Evolutionary conservation across 2,329 filamentous ascomycete genomes (phyloP).

Genomic region (Bimuria novae-zelandiae): DNA sequence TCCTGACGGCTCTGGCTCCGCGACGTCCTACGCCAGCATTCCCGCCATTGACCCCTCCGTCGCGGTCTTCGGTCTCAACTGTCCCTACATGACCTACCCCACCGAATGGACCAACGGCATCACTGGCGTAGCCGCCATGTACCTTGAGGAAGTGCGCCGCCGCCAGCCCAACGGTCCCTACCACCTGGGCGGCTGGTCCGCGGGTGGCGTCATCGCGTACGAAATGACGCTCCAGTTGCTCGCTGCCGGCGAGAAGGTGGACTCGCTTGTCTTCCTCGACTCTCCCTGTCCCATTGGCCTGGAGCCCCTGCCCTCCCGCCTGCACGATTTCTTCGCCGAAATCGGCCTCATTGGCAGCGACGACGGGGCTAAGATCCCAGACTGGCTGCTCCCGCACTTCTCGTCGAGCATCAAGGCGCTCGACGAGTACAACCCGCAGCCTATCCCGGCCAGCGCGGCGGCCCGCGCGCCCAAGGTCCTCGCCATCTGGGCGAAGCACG

Average conservation of each 20-base stretch:
- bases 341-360: slow-evolving; percentile 52
- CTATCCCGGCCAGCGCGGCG: slow-evolving; percentile 27
- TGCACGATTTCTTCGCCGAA: slow-evolving; percentile 56
- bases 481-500: slow-evolving; percentile 55
- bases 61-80: slow-evolving; percentile 58
- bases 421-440: slow-evolving; percentile 49
- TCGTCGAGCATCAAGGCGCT: slow-evolving; percentile 54
- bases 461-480: slow-evolving; percentile 47
- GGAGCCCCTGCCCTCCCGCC: slow-evolving; percentile 64
- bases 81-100: slow-evolving; percentile 43
- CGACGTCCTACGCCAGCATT: slow-evolving; percentile 48
- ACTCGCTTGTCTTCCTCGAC: slow-evolving; percentile 35
- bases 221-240: slow-evolving; percentile 32
- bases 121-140: slow-evolving; percentile 61
- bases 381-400: slow-evolving; percentile 59
- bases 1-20: slow-evolving; percentile 56
- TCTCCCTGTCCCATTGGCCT: slow-evolving; percentile 46
- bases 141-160: slow-evolving; percentile 74
- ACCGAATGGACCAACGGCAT: slow-evolving; percentile 40
- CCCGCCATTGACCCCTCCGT: slow-evolving; percentile 51
- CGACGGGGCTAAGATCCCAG: slow-evolving; percentile 40
- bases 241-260: slow-evolving; percentile 25
- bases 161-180: slow-evolving; percentile 46
- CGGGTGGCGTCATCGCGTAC: slow-evolving; percentile 46
- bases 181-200: slow-evolving; percentile 45